Conservation (phyloP, 1,139 yeast genomes). For the Hemisphaericaspora lyxosophila region DNA sequence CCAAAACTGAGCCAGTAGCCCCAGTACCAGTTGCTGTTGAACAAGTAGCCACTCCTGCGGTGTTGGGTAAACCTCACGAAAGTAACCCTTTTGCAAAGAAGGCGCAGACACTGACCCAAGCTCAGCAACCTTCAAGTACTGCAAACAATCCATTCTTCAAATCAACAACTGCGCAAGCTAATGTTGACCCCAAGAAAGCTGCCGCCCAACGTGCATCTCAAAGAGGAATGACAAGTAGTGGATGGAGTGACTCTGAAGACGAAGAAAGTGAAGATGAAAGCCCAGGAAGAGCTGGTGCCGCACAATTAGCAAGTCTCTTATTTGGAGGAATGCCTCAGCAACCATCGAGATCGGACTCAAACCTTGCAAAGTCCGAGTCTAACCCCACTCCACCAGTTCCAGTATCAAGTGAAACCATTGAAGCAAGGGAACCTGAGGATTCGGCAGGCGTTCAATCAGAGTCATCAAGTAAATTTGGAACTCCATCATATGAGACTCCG, state of each 20-base stretch:
- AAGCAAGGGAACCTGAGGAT: constrained; percentile 16
- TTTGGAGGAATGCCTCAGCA: constrained; percentile 64
- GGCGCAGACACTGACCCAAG: constrained; percentile 9
- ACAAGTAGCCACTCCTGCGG: constrained; percentile 2
- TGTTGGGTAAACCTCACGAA: constrained; percentile 13
- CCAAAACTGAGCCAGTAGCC: constrained; percentile 10
- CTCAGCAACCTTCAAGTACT: constrained; percentile 10
- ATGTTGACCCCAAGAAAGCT: constrained; percentile 54
- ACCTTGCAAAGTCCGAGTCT: constrained; percentile 9
- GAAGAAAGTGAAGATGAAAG: constrained; percentile 50
- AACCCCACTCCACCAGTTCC: constrained; percentile 3
- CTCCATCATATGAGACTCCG: constrained; percentile 11
- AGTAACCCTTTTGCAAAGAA: constrained; percentile 39
- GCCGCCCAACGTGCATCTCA: constrained; percentile 67
- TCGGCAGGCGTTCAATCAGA: constrained; percentile 8
- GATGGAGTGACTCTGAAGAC: constrained; percentile 64
- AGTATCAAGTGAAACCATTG: constrained; percentile 7
- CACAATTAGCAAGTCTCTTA: constrained; percentile 59
- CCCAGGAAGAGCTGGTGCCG: constrained; percentile 56
- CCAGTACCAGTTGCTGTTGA: not conserved
- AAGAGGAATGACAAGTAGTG: constrained; percentile 54
- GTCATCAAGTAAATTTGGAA: constrained; percentile 10
- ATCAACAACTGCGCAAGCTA: constrained; percentile 32
- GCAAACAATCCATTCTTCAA: constrained; percentile 50
- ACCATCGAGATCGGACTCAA: constrained; percentile 20